Evolutionary conservation across 257 asterid genomes (phyloP).

Genomic region (Schizonepeta tenuifolia): DNA sequence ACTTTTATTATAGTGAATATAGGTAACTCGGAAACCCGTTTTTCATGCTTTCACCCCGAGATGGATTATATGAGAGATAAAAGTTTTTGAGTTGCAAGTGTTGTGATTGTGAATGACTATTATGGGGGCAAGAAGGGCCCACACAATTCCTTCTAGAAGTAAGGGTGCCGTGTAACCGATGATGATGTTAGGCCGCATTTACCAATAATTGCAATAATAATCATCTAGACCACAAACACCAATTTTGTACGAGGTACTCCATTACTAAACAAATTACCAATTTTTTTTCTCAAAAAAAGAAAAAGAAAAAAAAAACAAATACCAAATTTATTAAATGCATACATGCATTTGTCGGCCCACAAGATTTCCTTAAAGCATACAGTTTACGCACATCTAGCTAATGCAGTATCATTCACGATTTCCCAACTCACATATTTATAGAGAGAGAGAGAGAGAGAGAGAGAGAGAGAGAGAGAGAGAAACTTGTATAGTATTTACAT

Average conservation of each 20-base stretch:
- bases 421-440: constrained; percentile 15
- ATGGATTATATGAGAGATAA: no score
- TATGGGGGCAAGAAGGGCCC: constrained; percentile 1
- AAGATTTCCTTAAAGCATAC: constrained; percentile 20
- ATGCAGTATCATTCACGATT: constrained; percentile 39
- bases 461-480: not conserved
- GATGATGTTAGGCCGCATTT: not conserved
- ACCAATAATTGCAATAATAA: not conserved
- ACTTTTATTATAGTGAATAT: no score
- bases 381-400: constrained; percentile 19
- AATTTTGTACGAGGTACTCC: constrained; percentile 4
- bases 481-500: not conserved
- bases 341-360: constrained; percentile 6
- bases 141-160: constrained; percentile 31
- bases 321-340: not conserved
- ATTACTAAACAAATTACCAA: no score
- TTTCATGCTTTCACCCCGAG: no score
- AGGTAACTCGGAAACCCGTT: no score
- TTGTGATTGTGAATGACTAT: no score
- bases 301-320: no score
- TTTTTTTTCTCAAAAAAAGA: no score
- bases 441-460: not conserved
- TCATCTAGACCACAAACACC: not conserved
- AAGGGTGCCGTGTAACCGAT: not conserved
- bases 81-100: no score